Percentiles rank a stretch among this genome's conserved stretches.
phyloP scores from a whole-genome alignment of 208 protist species.

The Acanthamoeba culbertsoni region DNA sequence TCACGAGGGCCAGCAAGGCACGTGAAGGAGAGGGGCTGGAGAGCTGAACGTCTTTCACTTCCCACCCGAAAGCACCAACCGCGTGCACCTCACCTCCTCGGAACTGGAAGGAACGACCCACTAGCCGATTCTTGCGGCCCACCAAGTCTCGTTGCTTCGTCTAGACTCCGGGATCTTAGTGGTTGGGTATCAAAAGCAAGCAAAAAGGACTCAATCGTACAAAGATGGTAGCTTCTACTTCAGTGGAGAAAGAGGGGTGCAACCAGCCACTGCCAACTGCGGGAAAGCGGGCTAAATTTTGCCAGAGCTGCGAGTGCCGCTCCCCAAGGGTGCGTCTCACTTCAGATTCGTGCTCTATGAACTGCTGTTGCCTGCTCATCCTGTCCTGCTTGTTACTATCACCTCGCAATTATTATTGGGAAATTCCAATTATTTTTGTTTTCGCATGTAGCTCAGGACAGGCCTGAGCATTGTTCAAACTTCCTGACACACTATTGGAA shows the following conservation, averaged over 20 bases:
- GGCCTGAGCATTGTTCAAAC: too few species aligned
- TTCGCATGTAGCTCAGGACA: too few species aligned
- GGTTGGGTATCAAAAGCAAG: background rate
- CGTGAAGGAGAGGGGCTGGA: background rate
- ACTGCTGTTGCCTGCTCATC: background rate
- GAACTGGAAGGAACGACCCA: background rate
- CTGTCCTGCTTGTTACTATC: background rate
- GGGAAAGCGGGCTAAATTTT: background rate
- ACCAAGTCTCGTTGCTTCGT: slow-evolving; percentile 11
- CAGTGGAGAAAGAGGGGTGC: background rate
- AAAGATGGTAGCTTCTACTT: background rate
- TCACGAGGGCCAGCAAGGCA: background rate
- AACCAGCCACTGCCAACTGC: background rate
- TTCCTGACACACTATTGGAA: too few species aligned
- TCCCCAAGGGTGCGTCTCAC: background rate
- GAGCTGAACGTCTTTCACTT: background rate
- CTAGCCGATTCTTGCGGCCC: background rate
- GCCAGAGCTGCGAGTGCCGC: background rate
- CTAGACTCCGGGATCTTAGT: background rate
- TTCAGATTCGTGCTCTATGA: background rate
- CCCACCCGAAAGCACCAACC: background rate
- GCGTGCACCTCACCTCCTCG: background rate
- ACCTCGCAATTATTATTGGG: too few species aligned
- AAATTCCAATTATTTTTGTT: too few species aligned
- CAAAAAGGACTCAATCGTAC: background rate